Conservation (phyloP, 73 alveolate species). For the Paramecium sexaurelia region DNA sequence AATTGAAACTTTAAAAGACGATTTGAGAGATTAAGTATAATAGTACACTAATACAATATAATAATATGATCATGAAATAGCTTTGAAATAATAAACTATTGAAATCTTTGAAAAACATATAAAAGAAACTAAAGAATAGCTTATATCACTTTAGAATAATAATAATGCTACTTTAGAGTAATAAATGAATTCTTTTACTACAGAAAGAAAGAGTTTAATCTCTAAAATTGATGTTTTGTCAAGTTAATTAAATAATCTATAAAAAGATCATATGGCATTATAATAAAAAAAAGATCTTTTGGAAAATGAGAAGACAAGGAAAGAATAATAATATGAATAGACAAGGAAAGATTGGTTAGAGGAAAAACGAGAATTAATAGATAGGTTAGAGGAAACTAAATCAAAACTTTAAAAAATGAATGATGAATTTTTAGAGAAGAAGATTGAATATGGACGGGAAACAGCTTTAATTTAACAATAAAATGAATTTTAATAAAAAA, state of each 20-base stretch:
- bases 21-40: slow-evolving; percentile 69
- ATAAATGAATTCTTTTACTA: slow-evolving; percentile 60
- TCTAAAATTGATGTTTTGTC: slow-evolving; percentile 77
- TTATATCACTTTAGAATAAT: slow-evolving; percentile 39
- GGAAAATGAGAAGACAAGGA: slow-evolving; percentile 73
- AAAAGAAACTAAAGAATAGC: slow-evolving; percentile 73
- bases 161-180: slow-evolving; percentile 67
- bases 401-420: slow-evolving; percentile 67
- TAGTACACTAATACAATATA: slow-evolving; percentile 63
- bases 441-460: slow-evolving; percentile 82
- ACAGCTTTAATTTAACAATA: slow-evolving; percentile 77
- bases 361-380: slow-evolving; percentile 72
- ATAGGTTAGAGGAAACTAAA: slow-evolving; percentile 71
- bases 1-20: slow-evolving; percentile 72
- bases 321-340: slow-evolving; percentile 73
- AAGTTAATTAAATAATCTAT: slow-evolving; percentile 73
- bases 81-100: slow-evolving; percentile 69
- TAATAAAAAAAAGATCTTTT: slow-evolving; percentile 80
- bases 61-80: slow-evolving; percentile 77
- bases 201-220: slow-evolving; percentile 77
- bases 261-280: slow-evolving; percentile 78
- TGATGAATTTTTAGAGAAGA: slow-evolving; percentile 81
- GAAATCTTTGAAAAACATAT: slow-evolving; percentile 78
- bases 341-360: slow-evolving; percentile 70
- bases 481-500: slow-evolving; percentile 79